Evolutionary conservation across 768 basidiomycete species (phyloP), one percentile per base, ranked within the genome.

Genomic region (Termitomyces sp.): DNA sequence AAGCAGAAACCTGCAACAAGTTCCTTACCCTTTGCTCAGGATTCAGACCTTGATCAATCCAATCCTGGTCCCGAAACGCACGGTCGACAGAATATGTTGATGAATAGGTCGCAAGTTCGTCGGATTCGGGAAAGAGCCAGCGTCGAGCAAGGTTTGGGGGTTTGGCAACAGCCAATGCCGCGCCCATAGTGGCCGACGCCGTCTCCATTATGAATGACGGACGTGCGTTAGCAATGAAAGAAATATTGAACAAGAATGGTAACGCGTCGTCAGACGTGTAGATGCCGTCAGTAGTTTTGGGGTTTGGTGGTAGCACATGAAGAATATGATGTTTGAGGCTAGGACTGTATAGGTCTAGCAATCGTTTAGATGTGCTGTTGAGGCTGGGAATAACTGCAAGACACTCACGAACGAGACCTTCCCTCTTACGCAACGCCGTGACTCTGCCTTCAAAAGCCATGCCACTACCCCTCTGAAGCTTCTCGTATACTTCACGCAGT

Each of bases 21-120:
- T 35, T 18, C 28, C 71, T 55, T 56, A 80, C 82, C 69, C 73
- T 73, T 62, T 83, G 81, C 65, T 83, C 80, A 6, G 67, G 65
- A 61, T 83, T 83, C 51, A 83, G 67, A 16, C 80, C 81, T n/a
- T 65, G 58, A 65, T 83, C 82, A 16, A 73, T 52, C 82, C 81
- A 82, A 55, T 77, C 68, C 16, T 71, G 63, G 15, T 76, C 72
- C 48, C 67, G 58, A 42, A 78, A 73, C 45, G 63, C 59, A 59
- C 59, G 65, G 61, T 73, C 63, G 44, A 67, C 54, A 52, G 69
- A 50, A 61, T 28, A 71, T 24, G 64, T 67, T 13, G 60, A 59
- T 6, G 22, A 61, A 55, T 38, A 73, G 63, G 50, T 64, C 12
- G 52, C 49, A 16, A 76, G 35, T 55, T 80, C 74, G 32, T 71